Evolutionary conservation across 805 yeast species (phyloP), one percentile per base, ranked within the genome.

Genomic region (Hanseniaspora pseudoguilliermondii): DNA sequence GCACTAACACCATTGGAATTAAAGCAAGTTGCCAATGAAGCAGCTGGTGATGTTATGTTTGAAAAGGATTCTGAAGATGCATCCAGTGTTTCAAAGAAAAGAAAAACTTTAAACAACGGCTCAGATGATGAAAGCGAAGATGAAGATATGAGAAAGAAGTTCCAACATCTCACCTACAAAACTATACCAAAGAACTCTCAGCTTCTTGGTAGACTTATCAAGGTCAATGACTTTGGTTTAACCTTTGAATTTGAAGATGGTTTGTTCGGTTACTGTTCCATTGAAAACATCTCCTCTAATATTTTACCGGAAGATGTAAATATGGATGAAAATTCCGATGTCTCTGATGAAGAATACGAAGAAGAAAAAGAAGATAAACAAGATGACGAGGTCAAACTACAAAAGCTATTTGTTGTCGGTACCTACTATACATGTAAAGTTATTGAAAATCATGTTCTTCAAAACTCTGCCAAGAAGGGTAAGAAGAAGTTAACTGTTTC

Each of bases 1-100:
- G 86, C 81, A 27, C 76, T 93, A 64, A 80, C 95, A 3, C 89
- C 97, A 7, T 72, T 93, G 61, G 99, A 93, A 70, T 81, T 88
- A 61, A 89, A 88, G 67, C 93, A 88, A 66, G 91, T 91, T 52
- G 83, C 95, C 42, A 89, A 88, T 66, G 95, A 91, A 69, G 99
- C 91, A 49, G 82, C 90, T 23, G 80, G 79, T 60, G 98, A 93
- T 71, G 93, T 86, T 42, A 72, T 90, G 50, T 86, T 86, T 59
- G 91, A 66, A 40, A 55, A 49, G 25, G 47, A 47, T 23, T 15
- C 34, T 23, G 39, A 18, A 18, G 23, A 44, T 27, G 32, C 52
- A 10, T n/a, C 49, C 20, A 66, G 62, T 34, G 65, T 63, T 36
- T 56, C 58, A 25, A 62, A 59, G 49, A 54, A 59, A 44, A 23